Conservation (phyloP, 192 early-diverging fungal species). For the Coemansia javaensis region DNA sequence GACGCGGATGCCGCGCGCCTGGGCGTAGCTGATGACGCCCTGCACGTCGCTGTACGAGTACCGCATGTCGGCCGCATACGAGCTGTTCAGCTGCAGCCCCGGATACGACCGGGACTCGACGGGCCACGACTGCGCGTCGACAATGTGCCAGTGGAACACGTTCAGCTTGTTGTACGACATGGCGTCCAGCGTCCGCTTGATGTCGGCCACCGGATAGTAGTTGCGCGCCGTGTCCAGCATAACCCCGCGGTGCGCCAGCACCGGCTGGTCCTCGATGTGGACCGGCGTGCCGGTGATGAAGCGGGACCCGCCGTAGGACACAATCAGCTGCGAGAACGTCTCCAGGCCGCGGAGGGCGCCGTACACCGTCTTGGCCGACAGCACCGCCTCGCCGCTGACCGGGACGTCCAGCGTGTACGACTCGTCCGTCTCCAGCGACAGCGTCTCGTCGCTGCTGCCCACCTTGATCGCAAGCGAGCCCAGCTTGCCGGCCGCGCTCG, state of each 20-base stretch:
- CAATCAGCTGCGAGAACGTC: constrained; percentile 66
- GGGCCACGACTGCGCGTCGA: constrained; percentile 70
- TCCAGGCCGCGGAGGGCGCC: constrained; percentile 71
- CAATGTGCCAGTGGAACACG: constrained; percentile 76
- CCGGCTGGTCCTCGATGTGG: constrained; percentile 59
- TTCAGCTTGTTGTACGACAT: constrained; percentile 73
- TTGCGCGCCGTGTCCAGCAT: constrained; percentile 66
- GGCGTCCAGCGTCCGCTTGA: constrained; percentile 62
- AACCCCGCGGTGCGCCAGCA: constrained; percentile 63
- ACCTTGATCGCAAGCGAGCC: constrained; percentile 49
- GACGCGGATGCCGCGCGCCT: constrained; percentile 74
- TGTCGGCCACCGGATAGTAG: constrained; percentile 56
- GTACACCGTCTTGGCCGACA: constrained; percentile 56
- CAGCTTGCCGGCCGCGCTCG: constrained; percentile 12
- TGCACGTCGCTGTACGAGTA: constrained; percentile 72
- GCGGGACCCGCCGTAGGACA: constrained; percentile 35
- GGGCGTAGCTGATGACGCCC: constrained; percentile 67
- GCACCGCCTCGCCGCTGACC: constrained; percentile 43
- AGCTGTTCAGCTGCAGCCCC: constrained; percentile 57
- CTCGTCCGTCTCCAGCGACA: constrained; percentile 60
- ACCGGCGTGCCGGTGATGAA: constrained; percentile 54
- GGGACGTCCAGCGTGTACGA: constrained; percentile 67
- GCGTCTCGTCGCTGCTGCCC: constrained; percentile 34
- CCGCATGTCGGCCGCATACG: constrained; percentile 59
- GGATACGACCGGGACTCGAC: constrained; percentile 59